These are phyloP conservation scores for Mycena capillaripes DNA, from an alignment of 768 basidiomycete species.

Conservation along the genomic window DNA sequence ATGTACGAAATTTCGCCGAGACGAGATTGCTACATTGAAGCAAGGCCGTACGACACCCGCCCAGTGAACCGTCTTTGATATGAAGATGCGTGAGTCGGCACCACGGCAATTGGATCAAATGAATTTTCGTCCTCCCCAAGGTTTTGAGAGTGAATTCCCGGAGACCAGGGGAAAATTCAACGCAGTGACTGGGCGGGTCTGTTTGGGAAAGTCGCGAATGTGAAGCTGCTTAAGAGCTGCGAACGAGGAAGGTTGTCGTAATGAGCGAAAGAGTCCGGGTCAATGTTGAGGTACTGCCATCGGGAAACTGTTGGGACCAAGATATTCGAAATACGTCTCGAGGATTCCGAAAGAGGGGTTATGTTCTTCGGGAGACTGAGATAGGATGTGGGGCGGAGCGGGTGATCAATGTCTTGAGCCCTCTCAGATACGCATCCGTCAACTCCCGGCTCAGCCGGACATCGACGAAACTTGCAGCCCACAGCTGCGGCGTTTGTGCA, in stretches of 20 bases:
- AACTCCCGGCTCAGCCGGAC: not conserved
- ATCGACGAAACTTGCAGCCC: not conserved
- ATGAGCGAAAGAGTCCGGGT: not conserved
- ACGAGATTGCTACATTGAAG: slow-evolving; percentile 18
- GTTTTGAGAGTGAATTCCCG: not conserved
- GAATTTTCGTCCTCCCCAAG: not conserved
- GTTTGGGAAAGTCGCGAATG: not conserved
- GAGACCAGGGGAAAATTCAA: slow-evolving; percentile 11
- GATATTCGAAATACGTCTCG: not conserved
- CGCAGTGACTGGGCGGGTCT: not conserved
- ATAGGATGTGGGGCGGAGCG: not conserved
- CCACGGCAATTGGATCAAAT: slow-evolving; percentile 12
- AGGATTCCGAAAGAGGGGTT: not conserved
- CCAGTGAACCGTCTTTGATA: not conserved
- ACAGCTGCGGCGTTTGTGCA: slow-evolving; percentile 12
- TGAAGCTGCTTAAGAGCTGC: not conserved
- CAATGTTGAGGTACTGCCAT: not conserved
- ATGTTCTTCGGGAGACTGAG: not conserved
- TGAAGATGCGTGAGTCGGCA: slow-evolving; percentile 1
- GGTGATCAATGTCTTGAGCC: not conserved
- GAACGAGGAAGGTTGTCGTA: not conserved
- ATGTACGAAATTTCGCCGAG: not conserved
- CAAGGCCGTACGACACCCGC: not conserved
- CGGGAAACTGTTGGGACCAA: not conserved
- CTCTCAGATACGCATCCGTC: not conserved